Base-by-base conservation (phyloP, 768 basidiomycete genomes). In the Hericium erinaceus region DNA sequence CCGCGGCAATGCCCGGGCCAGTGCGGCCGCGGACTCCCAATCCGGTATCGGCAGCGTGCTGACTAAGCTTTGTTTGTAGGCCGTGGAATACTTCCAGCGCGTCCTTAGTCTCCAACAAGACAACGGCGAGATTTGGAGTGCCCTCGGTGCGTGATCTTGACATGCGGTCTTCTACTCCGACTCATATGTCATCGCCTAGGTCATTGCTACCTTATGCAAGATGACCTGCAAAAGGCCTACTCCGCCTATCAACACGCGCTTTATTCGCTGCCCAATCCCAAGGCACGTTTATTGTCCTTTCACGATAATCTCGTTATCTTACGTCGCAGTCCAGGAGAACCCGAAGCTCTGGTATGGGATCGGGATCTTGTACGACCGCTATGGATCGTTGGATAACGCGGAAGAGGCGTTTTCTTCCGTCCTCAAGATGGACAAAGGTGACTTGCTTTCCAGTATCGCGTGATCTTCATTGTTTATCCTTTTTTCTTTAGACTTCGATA, bases 261-360 rank as follows among this genome's bases (percentile, higher is more conserved):
- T 22, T 98, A 95, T 70, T 80, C 95, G 61, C 82, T 99, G 39
- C 92, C 92, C 2, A 95, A 95, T 65, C 95, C 95, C 15, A 97
- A 97, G 79, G 92, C 89, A 64, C 28, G 70, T 66, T 58, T 22
- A 33, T 33, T 8, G 7, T 56, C 53, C 46, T 22, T 22, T 26
- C 22, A 48, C 39, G 40, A 52, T 33, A 37, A 61, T 56, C 52
- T 58, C 51, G 53, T 54, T 11, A 18, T 55, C 48, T 40, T 49
- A 62, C 48, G 54, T 54, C 52, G 56, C 16, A 52, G 48, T 54
- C 33, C 65, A 85, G 80, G 85, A 98, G 81, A 97, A 99, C 71
- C 95, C 95, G 4, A 98, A 98, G 68, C 78, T 99, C 9, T 99
- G 97, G 97, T 99, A 98, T 69, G 97, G 97, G 39, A 98, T 99